Base-by-base conservation (phyloP, 2,329 filamentous ascomycete species). In the Sporothrix phasma region DNA sequence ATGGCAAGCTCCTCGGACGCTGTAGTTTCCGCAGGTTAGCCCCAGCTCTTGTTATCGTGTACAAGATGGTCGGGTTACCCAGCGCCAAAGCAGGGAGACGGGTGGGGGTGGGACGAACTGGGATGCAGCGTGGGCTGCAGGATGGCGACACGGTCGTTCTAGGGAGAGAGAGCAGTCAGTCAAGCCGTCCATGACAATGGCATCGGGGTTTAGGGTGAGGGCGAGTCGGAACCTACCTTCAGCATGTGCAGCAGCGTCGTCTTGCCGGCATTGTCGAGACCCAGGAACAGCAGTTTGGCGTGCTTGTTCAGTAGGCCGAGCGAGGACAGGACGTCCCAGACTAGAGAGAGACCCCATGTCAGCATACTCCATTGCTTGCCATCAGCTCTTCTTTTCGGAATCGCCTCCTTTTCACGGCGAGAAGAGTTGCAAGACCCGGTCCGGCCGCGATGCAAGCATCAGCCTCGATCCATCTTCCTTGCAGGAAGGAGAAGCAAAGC, bases 261-360 rank as follows among this genome's bases (percentile, higher is more conserved):
- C 83, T 96, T 96, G 78, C 92, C 92, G 61, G 92, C 92, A 80
- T 96, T 96, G 76, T 96, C 92, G 67, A 96, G 87, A 71, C 92
- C 92, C 68, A 96, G 86, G 80, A 96, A 96, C 65, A 96, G 84
- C 66, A 96, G 85, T 84, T 96, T 96, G 73, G 91, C 92, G 77
- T 96, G 90, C 84, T 96, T 96, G 85, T 96, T 96, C 70, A 93
- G 82, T 73, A 96, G 83, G 72, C 92, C 92, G 68, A 96, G 84
- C 69, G 86, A 90, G 72, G 92, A 89, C 73, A 96, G 86, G 72
- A 95, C 81, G 80, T 96, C 90, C 84, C 90, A 96, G 79, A 96
- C 91, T 91, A 75, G 64, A 68, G 67, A n/a, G 6, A 34, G 8
- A 4, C 5, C 2, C 17, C 56, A 5, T 59, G 71, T 77, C 71